These are phyloP conservation scores for Mediolabrus comicus DNA, from an alignment of 108 stramenopile species.

Conservation along the genomic window DNA sequence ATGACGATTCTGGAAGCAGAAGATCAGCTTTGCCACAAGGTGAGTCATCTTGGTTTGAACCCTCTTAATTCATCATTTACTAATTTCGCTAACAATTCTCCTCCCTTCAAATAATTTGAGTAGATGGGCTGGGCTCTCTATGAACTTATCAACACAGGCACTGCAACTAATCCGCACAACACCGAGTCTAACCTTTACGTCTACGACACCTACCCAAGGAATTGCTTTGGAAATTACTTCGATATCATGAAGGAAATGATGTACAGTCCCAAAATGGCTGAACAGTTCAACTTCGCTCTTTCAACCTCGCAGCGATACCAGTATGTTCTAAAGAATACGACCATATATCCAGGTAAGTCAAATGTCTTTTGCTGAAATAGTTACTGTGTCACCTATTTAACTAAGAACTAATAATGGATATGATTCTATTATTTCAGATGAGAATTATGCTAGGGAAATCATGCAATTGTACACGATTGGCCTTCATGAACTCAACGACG, in stretches of 20 bases:
- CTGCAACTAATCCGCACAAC: constrained; percentile 36
- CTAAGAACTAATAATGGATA: no score
- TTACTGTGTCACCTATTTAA: no score
- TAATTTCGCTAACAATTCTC: no score
- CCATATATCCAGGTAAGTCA: neutral
- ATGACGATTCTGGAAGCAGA: constrained; percentile 30
- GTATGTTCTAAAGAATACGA: neutral
- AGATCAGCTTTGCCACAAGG: constrained; percentile 23
- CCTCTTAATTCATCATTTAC: neutral
- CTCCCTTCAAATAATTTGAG: constrained; percentile 35
- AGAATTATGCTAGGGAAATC: constrained; percentile 46
- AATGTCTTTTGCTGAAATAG: neutral
- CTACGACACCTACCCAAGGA: constrained; percentile 63
- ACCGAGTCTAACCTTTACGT: constrained; percentile 42
- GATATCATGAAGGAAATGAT: constrained; percentile 55
- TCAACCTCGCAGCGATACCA: neutral
- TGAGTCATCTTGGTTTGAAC: neutral
- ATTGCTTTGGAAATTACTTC: constrained; percentile 66
- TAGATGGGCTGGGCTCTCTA: constrained; percentile 76
- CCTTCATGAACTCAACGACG: constrained; percentile 26
- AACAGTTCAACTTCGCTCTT: constrained; percentile 47
- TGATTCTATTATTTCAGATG: no score
- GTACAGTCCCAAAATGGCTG: constrained; percentile 54
- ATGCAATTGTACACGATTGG: constrained; percentile 51
- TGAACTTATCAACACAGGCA: constrained; percentile 56